phyloP scores from a whole-genome alignment of 805 yeast species.

The Priceomyces medius region DNA sequence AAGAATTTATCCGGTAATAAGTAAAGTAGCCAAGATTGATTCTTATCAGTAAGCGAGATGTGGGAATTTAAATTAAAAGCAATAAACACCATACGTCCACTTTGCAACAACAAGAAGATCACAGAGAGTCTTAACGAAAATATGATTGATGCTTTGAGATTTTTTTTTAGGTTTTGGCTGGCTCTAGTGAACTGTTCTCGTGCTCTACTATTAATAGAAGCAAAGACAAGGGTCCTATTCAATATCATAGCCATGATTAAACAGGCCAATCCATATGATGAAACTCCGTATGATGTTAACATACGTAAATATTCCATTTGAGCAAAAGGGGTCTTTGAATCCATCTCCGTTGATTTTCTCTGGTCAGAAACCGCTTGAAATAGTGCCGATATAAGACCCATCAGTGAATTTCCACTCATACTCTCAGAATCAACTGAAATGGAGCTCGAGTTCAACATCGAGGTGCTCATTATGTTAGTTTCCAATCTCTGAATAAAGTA shows the following conservation, averaged over 20 bases:
- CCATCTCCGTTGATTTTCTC: neutral
- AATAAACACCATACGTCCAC: constrained; percentile 28
- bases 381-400: constrained; percentile 1
- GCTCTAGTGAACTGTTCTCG: constrained; percentile 9
- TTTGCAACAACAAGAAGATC: constrained; percentile 23
- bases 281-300: constrained; percentile 26
- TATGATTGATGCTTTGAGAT: constrained; percentile 12
- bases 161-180: constrained; percentile 9
- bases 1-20: constrained; percentile 17
- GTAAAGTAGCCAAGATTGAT: constrained; percentile 12
- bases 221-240: constrained; percentile 38
- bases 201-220: constrained; percentile 29
- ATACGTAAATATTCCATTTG: no score
- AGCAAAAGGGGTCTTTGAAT: no score
- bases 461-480: neutral
- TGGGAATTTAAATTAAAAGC: constrained; percentile 26
- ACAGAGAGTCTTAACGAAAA: constrained; percentile 29
- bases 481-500: neutral
- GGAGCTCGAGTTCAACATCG: neutral
- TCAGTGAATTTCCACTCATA: neutral
- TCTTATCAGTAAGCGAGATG: constrained; percentile 9
- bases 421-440: neutral
- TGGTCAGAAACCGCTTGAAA: constrained; percentile 17
- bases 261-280: constrained; percentile 38
- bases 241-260: constrained; percentile 37